phyloP scores from a whole-genome alignment of 2,329 filamentous ascomycete species.

The Grosmannia clavigera region DNA sequence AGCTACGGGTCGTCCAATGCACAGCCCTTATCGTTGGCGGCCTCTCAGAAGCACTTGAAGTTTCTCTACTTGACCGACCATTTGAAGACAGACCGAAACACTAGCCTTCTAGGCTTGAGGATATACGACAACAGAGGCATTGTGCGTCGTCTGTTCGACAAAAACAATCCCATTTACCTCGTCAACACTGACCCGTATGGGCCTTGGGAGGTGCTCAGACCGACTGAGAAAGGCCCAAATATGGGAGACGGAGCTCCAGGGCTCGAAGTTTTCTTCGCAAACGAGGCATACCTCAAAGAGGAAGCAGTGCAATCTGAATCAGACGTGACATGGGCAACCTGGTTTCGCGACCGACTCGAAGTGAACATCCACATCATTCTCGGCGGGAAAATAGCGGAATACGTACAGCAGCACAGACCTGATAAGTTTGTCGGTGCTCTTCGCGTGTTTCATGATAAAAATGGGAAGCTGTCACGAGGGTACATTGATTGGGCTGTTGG shows the following conservation, averaged over 20 bases:
- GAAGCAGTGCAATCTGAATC: neutral
- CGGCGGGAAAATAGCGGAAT: neutral
- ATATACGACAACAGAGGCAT: neutral
- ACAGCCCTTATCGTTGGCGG: neutral
- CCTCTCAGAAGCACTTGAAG: neutral
- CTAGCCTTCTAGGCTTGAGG: neutral
- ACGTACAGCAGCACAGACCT: neutral
- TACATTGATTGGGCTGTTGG: neutral
- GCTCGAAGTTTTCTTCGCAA: neutral
- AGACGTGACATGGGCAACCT: neutral
- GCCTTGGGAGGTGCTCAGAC: neutral
- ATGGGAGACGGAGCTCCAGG: neutral
- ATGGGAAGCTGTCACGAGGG: neutral
- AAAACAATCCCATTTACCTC: neutral
- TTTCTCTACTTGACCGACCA: neutral
- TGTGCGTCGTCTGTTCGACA: neutral
- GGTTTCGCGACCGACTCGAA: neutral
- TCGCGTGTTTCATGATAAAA: neutral
- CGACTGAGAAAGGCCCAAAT: neutral
- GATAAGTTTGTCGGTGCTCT: neutral
- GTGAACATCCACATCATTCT: neutral
- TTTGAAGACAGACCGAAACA: neutral
- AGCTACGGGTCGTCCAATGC: neutral
- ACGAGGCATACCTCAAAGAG: neutral
- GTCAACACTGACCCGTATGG: neutral